phyloP scores from a whole-genome alignment of 1,284 basidiomycete species.

The Fomitopsis betulina region DNA sequence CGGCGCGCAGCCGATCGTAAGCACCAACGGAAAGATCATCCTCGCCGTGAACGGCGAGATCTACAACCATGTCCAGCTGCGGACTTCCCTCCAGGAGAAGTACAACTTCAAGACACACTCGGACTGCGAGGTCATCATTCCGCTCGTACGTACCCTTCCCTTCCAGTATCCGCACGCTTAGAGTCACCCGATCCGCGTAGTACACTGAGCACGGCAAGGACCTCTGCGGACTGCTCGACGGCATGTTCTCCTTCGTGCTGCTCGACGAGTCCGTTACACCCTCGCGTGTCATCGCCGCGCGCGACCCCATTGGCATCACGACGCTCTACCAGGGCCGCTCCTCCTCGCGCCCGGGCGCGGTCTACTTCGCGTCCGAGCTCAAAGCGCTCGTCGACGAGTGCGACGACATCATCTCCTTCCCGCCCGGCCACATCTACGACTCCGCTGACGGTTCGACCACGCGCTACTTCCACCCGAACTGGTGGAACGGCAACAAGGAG shows the following conservation, averaged over 20 bases:
- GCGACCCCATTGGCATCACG: constrained; percentile 98
- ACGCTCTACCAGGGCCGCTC: constrained; percentile 97
- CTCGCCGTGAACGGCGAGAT: constrained; percentile 99
- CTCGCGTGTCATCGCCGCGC: constrained; percentile 88
- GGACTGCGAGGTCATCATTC: constrained; percentile 97
- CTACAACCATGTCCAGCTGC: constrained; percentile 92
- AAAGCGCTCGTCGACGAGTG: constrained; percentile 93
- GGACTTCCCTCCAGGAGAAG: constrained; percentile 58
- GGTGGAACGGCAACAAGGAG: constrained; percentile 79
- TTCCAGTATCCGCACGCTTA: not conserved
- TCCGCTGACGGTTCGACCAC: constrained; percentile 72
- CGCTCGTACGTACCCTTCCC: constrained; percentile 56
- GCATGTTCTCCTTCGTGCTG: constrained; percentile 98
- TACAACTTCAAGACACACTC: constrained; percentile 96
- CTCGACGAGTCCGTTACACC: constrained; percentile 91
- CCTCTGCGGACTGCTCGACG: constrained; percentile 83
- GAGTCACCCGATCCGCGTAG: constrained; percentile 36
- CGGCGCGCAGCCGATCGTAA: constrained; percentile 93
- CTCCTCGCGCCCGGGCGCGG: constrained; percentile 78
- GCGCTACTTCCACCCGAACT: constrained; percentile 83
- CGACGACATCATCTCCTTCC: constrained; percentile 94
- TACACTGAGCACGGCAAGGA: constrained; percentile 81
- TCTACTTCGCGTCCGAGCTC: constrained; percentile 96
- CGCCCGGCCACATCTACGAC: constrained; percentile 95
- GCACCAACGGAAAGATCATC: constrained; percentile 81